Evolutionary conservation across 1,139 yeast genomes (phyloP).

Genomic region (Lizanozyma gosingica): DNA sequence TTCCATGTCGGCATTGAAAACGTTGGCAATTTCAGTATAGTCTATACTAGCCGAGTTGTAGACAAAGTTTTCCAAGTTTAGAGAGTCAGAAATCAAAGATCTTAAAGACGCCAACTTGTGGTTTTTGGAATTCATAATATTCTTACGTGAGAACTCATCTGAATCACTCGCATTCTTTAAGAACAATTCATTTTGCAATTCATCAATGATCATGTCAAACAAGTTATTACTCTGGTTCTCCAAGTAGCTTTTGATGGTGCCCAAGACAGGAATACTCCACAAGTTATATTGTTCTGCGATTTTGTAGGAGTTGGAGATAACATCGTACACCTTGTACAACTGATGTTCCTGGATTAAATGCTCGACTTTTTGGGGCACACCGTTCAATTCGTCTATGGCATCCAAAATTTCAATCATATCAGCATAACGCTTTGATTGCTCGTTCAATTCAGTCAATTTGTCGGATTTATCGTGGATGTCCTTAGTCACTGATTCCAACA

Average conservation of each 20-base stretch:
- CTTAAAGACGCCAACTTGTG: conserved; percentile 28
- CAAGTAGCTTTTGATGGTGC: conserved; percentile 47
- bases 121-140: conserved; percentile 9
- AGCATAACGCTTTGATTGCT: conserved; percentile 50
- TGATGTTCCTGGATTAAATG: conserved; percentile 56
- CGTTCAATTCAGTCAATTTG: conserved; percentile 54
- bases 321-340: conserved; percentile 60
- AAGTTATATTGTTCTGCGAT: conserved; percentile 52
- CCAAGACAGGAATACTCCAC: conserved; percentile 56
- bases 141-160: conserved; percentile 8
- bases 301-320: conserved; percentile 47
- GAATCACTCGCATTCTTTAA: conserved; percentile 30
- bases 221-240: conserved; percentile 56
- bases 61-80: conserved; percentile 46
- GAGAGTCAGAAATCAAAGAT: conserved; percentile 28
- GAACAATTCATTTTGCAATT: conserved; percentile 64
- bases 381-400: conserved; percentile 55
- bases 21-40: conserved; percentile 41
- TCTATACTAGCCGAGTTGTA: conserved; percentile 52
- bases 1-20: conserved; percentile 36
- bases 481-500: conserved; percentile 41
- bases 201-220: conserved; percentile 69
- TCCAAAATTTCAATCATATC: conserved; percentile 66
- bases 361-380: conserved; percentile 58
- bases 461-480: conserved; percentile 50